Percentiles rank a stretch among this genome's conserved stretches.
Evolutionary conservation across 257 asterid species (phyloP).

Genomic region (Gentiana straminea): DNA sequence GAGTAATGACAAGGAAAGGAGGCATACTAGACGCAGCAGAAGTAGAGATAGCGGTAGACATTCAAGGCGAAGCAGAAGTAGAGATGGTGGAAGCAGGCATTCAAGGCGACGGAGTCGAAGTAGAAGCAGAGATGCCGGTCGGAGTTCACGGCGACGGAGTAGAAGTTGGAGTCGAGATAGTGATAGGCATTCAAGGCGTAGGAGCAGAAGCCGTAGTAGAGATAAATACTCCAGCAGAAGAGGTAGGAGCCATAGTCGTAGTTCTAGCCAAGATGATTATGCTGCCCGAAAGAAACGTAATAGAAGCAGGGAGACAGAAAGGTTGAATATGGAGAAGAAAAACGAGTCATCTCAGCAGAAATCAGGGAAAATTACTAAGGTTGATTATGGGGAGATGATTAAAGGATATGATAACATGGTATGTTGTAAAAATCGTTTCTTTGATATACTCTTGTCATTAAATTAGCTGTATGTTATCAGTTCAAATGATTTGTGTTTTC

Average conservation of each 20-base stretch:
- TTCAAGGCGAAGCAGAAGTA: constrained; percentile 32
- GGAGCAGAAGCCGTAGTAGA: constrained; percentile 6
- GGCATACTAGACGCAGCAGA: constrained; percentile 24
- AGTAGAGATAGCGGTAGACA: constrained; percentile 17
- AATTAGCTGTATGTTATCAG: too few species aligned
- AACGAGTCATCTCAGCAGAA: constrained; percentile 2
- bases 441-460: too few species aligned
- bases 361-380: constrained; percentile 19
- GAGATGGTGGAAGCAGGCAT: constrained; percentile 30
- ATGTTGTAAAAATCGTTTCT: constrained; percentile 7
- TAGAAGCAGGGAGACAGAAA: constrained; percentile 24
- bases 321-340: constrained; percentile 19
- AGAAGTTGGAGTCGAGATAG: constrained; percentile 20
- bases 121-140: constrained; percentile 17
- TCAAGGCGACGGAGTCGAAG: constrained; percentile 28
- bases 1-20: constrained; percentile 1
- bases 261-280: constrained; percentile 11
- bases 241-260: constrained; percentile 28
- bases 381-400: constrained; percentile 47
- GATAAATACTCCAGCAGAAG: constrained; percentile 22
- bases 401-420: constrained; percentile 75
- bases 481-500: too few species aligned
- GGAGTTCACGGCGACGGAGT: constrained; percentile 23
- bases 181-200: constrained; percentile 20
- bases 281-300: too few species aligned